Conservation (phyloP, 108 stramenopile species). For the Poteriospumella lacustris region DNA sequence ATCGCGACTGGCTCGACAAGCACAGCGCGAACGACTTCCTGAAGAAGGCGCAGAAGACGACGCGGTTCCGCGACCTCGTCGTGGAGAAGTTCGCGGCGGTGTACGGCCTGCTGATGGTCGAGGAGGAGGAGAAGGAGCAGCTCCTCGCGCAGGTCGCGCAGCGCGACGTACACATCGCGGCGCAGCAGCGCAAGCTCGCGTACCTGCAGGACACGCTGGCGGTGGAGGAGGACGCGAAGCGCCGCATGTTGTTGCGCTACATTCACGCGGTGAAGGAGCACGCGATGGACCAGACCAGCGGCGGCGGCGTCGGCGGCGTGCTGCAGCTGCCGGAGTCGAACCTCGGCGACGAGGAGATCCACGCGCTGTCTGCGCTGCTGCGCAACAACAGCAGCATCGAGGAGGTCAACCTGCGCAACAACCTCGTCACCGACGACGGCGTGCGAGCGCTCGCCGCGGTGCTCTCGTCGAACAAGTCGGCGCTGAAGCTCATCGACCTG, state of each 20-base stretch:
- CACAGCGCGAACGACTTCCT: slow-evolving; percentile 46
- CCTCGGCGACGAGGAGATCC: slow-evolving; percentile 61
- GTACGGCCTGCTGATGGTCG: slow-evolving; percentile 54
- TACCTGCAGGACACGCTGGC: slow-evolving; percentile 49
- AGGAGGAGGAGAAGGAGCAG: slow-evolving; percentile 58
- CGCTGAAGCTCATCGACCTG: slow-evolving; percentile 60
- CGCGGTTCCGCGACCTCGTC: slow-evolving; percentile 58
- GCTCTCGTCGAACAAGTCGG: slow-evolving; percentile 52
- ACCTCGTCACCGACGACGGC: slow-evolving; percentile 64
- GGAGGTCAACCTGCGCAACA: slow-evolving; percentile 65
- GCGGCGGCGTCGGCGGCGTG: slow-evolving; percentile 49
- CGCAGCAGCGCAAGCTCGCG: slow-evolving; percentile 33
- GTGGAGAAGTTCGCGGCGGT: slow-evolving; percentile 54
- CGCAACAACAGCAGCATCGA: slow-evolving; percentile 61
- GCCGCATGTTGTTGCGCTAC: slow-evolving; percentile 68
- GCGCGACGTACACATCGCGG: slow-evolving; percentile 52
- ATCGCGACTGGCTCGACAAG: slow-evolving; percentile 32
- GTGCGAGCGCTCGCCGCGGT: slow-evolving; percentile 68
- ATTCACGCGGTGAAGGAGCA: slow-evolving; percentile 71
- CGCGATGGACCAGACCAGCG: background rate
- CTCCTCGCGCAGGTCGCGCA: slow-evolving; percentile 34
- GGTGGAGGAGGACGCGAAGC: slow-evolving; percentile 73
- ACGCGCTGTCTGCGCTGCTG: slow-evolving; percentile 67
- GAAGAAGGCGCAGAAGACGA: slow-evolving; percentile 51
- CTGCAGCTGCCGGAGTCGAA: slow-evolving; percentile 69